Evolutionary conservation across 345 rosid species (phyloP).

Genomic region (Eucalyptus tenuipes): DNA sequence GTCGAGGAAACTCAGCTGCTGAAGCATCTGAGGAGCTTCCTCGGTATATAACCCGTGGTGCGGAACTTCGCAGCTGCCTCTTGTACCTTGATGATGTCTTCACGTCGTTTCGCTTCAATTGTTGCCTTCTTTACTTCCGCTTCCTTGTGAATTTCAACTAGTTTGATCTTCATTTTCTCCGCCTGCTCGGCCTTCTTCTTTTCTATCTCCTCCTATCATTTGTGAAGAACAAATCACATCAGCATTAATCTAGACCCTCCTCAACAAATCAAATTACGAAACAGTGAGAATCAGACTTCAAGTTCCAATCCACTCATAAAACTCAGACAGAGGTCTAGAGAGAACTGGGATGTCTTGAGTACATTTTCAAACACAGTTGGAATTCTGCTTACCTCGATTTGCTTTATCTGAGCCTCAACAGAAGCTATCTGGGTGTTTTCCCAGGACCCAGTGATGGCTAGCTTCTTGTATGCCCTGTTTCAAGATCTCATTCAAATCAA

Average conservation of each 20-base stretch:
- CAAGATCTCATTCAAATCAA: neutral
- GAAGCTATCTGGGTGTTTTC: constrained; percentile 41
- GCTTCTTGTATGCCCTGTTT: constrained; percentile 47
- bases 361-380: neutral
- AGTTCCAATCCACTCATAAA: neutral
- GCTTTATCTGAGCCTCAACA: constrained; percentile 31
- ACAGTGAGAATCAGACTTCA: neutral
- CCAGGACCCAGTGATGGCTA: constrained; percentile 44
- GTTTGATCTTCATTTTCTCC: constrained; percentile 35
- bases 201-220: constrained; percentile 38
- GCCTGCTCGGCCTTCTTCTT: constrained; percentile 38
- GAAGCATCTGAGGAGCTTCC: constrained; percentile 25
- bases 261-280: neutral
- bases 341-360: neutral
- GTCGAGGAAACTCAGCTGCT: neutral
- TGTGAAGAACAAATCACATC: neutral
- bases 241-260: neutral
- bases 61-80: constrained; percentile 39
- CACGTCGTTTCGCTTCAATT: constrained; percentile 25
- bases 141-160: constrained; percentile 34
- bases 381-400: constrained; percentile 30
- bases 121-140: constrained; percentile 51
- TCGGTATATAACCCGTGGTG: constrained; percentile 24
- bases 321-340: neutral
- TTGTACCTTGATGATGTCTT: constrained; percentile 25